Base-by-base conservation (phyloP, 140 eudicot genomes). In the Ambrosia hybrid region DNA sequence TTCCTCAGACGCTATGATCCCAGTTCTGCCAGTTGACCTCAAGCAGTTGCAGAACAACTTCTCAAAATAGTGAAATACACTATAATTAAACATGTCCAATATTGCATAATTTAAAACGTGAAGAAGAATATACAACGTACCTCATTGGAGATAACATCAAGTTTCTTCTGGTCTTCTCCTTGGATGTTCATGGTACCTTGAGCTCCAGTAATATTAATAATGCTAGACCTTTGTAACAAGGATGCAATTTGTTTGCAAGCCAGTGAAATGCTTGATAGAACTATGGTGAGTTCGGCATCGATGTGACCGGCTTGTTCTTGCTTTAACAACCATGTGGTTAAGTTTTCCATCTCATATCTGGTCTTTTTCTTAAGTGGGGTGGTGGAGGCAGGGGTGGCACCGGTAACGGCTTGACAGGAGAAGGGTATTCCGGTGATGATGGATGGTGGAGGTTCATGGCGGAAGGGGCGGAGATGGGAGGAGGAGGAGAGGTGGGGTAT, bases 231-330 rank as follows among this genome's bases (percentile, higher is more conserved):
- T 67, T 86, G 91, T 33, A 91, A 79, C 75, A 91, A 61, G 0
- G 97, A 84, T 3, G 88, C 96, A 15, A 91, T 91, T 70, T 91
- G 97, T 76, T 88, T 91, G 73, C 96, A 91, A 66, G 94, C 97
- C 67, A 88, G 60, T 21, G 97, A 84, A 21, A 91, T 88, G 83
- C 97, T 91, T 0, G 94, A 86, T 26, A 91, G 77, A 37, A 91
- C 97, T 4, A 84, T 83, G 11, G 97, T 84, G 16, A 91, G 75
- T 76, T 88, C 97, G 0, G 97, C 88, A 16, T 91, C 96, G 12
- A 91, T 88, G 8, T 79, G 71, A 13, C 94, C 97, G 4, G 86
- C 76, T 49, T 86, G 91, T 67, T 91, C 97, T 76, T 86, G 83
- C 60, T 86, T 86, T 65, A 91, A 65, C 46, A 88, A 72, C 97